Conservation (phyloP, 495 filamentous ascomycete species). For the Astrothelium subdiscretum region DNA sequence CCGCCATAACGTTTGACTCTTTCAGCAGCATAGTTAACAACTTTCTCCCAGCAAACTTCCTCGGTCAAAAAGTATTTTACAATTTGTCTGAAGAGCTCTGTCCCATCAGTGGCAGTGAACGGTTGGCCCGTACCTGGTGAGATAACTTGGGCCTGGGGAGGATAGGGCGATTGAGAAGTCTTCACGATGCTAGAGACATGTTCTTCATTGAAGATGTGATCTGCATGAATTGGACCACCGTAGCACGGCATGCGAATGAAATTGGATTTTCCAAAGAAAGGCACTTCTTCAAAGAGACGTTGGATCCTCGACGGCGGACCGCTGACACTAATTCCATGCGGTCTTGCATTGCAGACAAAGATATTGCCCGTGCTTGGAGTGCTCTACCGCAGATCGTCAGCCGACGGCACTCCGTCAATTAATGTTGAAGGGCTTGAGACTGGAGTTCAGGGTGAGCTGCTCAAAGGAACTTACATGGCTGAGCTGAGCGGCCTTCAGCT, state of each 20-base stretch:
- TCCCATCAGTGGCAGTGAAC: not conserved
- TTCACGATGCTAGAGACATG: not conserved
- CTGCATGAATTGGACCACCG: not conserved
- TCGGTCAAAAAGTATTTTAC: not conserved
- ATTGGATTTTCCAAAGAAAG: not conserved
- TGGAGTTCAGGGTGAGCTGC: not conserved
- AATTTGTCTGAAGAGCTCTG: not conserved
- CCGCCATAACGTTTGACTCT: not conserved
- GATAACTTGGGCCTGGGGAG: not conserved
- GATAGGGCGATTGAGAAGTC: not conserved
- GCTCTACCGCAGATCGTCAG: not conserved
- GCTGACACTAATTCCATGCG: not conserved
- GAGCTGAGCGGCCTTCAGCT: constrained; percentile 5
- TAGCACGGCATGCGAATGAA: not conserved
- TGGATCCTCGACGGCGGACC: not conserved
- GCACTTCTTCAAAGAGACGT: not conserved
- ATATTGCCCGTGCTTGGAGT: not conserved
- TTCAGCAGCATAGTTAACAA: not conserved
- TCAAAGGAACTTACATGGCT: not conserved
- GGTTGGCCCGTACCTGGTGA: not conserved
- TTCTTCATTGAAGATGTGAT: not conserved
- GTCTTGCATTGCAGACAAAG: not conserved
- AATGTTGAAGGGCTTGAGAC: constrained; percentile 4
- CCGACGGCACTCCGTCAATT: not conserved
- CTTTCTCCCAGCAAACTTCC: not conserved